phyloP scores from a whole-genome alignment of 1,284 basidiomycete species.

The Rhodotorula glutinis region DNA sequence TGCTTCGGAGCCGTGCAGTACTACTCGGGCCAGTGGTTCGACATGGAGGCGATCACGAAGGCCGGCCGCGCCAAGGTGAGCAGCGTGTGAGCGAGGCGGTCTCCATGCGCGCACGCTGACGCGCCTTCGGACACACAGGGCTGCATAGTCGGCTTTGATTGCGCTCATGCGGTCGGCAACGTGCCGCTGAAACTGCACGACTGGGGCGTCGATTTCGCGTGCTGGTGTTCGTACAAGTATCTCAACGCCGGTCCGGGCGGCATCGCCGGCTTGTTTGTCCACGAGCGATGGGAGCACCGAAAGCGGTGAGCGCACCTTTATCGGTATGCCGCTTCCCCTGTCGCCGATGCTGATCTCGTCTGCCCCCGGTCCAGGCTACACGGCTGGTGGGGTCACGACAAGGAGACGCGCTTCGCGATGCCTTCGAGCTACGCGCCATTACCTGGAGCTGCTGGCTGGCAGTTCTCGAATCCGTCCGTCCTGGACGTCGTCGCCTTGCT shows the following conservation, averaged over 20 bases:
- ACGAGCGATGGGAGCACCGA: slow-evolving; percentile 62
- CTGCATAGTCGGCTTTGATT: slow-evolving; percentile 89
- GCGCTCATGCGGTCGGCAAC: slow-evolving; percentile 94
- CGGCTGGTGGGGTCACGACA: slow-evolving; percentile 97
- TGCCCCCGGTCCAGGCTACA: slow-evolving; percentile 61
- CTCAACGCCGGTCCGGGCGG: slow-evolving; percentile 93
- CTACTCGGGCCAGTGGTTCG: slow-evolving; percentile 96
- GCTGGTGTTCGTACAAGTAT: slow-evolving; percentile 98
- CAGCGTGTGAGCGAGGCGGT: slow-evolving; percentile 4
- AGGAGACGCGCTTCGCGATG: slow-evolving; percentile 86
- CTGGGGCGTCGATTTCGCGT: slow-evolving; percentile 94
- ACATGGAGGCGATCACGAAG: slow-evolving; percentile 74
- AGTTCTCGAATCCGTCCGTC: slow-evolving; percentile 88
- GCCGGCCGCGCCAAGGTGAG: slow-evolving; percentile 71
- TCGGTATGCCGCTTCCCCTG: no score
- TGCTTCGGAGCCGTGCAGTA: slow-evolving; percentile 90
- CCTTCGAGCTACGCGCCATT: slow-evolving; percentile 75
- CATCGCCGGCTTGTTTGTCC: slow-evolving; percentile 88
- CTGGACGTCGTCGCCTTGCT: slow-evolving; percentile 74
- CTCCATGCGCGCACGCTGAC: slow-evolving; percentile 1
- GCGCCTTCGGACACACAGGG: slow-evolving; percentile 57
- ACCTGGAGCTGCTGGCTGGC: slow-evolving; percentile 87
- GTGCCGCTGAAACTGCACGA: slow-evolving; percentile 83
- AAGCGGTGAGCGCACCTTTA: slow-evolving; percentile 17
- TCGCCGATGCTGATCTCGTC: not conserved